Percentiles rank a stretch among this genome's conserved stretches.
phyloP scores from a whole-genome alignment of 75 land plant genomes.

The Pinus taeda region DNA sequence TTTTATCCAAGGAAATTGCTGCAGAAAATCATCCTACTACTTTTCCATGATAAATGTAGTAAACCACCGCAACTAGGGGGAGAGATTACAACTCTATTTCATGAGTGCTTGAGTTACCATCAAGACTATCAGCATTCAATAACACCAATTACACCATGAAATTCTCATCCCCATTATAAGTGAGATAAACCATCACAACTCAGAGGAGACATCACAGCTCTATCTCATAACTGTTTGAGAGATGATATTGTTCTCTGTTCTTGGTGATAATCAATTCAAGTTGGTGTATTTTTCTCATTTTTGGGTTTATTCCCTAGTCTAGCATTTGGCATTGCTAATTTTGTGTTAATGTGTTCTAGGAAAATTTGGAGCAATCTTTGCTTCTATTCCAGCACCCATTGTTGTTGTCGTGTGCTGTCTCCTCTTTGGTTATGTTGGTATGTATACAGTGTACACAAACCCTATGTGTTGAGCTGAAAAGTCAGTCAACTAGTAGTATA shows the following conservation, averaged over 20 bases:
- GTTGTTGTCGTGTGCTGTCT: slow-evolving; percentile 69
- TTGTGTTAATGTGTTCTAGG: slow-evolving; percentile 37
- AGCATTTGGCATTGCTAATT: background rate
- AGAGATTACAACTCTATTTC: too few relatives aligned
- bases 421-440: slow-evolving; percentile 80
- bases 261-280: slow-evolving; percentile 41
- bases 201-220: too few relatives aligned
- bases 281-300: background rate
- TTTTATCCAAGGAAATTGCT: too few relatives aligned
- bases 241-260: slow-evolving; percentile 86
- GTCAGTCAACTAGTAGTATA: slow-evolving; percentile 2
- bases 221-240: too few relatives aligned
- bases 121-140: too few relatives aligned
- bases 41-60: too few relatives aligned
- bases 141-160: too few relatives aligned
- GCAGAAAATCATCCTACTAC: too few relatives aligned
- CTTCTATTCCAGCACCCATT: slow-evolving; percentile 84
- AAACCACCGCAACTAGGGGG: too few relatives aligned
- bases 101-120: too few relatives aligned
- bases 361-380: slow-evolving; percentile 91
- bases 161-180: too few relatives aligned
- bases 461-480: background rate
- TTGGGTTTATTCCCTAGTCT: background rate
- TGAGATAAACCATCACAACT: too few relatives aligned
- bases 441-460: slow-evolving; percentile 7